Evolutionary conservation across 257 asterid species (phyloP).

Genomic region (Penstemon davidsonii): DNA sequence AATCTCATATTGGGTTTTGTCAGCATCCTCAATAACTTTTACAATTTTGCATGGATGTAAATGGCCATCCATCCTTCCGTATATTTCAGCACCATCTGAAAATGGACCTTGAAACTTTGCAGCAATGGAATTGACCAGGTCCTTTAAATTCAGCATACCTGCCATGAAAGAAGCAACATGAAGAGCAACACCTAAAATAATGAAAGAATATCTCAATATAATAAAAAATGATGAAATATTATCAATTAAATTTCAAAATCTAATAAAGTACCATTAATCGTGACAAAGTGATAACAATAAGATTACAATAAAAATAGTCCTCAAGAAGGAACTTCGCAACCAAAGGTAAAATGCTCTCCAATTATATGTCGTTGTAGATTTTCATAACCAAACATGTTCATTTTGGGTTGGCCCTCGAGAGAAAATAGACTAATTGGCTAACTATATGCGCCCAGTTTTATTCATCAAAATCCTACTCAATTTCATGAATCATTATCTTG

Average conservation of each 20-base stretch:
- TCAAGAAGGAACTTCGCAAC: too few species aligned
- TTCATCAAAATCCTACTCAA: too few species aligned
- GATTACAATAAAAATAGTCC: too few species aligned
- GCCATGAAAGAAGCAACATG: slow-evolving; percentile 28
- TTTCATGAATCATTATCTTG: too few species aligned
- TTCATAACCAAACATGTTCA: too few species aligned
- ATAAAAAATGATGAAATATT: slow-evolving; percentile 10
- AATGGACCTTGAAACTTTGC: slow-evolving; percentile 70
- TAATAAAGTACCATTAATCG: slow-evolving; percentile 65
- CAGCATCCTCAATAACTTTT: slow-evolving; percentile 58
- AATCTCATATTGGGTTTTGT: slow-evolving; percentile 62
- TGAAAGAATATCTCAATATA: slow-evolving; percentile 23
- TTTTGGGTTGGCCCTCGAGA: too few species aligned
- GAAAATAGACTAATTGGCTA: too few species aligned
- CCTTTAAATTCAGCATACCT: slow-evolving; percentile 88
- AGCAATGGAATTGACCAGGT: slow-evolving; percentile 68
- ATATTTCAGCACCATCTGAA: slow-evolving; percentile 66
- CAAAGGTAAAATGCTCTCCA: too few species aligned
- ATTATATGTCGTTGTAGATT: too few species aligned
- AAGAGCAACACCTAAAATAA: not conserved
- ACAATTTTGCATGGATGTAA: slow-evolving; percentile 64
- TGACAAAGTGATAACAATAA: slow-evolving; percentile 13
- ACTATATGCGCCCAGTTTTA: too few species aligned
- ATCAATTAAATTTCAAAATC: slow-evolving; percentile 36
- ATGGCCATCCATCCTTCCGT: slow-evolving; percentile 66